These are phyloP conservation scores for Microbotryomycetes sp. DNA, from an alignment of 1,284 basidiomycete species.

Conservation along the genomic window DNA sequence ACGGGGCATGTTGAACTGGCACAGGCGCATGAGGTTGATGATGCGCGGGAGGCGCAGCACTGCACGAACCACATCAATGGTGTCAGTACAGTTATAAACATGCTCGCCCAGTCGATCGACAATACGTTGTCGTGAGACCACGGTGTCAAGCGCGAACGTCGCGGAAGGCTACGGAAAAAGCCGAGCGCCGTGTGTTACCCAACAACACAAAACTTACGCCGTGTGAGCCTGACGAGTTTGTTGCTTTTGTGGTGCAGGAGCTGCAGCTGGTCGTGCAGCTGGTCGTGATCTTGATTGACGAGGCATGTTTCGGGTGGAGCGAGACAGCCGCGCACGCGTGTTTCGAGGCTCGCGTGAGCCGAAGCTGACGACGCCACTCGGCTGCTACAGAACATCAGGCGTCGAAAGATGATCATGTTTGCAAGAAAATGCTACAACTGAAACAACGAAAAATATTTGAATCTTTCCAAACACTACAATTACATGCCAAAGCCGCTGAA, in stretches of 20 bases:
- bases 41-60: constrained; percentile 22
- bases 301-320: constrained; percentile 11
- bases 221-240: constrained; percentile 20
- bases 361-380: neutral
- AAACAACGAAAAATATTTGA: too few relatives aligned
- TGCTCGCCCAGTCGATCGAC: too few relatives aligned
- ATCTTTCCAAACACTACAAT: too few relatives aligned
- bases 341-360: neutral
- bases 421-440: too few relatives aligned
- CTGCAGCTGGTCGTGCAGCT: constrained; percentile 14
- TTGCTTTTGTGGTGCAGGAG: constrained; percentile 8
- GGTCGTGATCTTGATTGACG: constrained; percentile 26
- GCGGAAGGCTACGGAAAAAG: neutral
- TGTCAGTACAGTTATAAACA: too few relatives aligned
- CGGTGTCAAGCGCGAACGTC: neutral
- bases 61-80: neutral
- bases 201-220: constrained; percentile 6
- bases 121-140: too few relatives aligned
- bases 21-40: constrained; percentile 13
- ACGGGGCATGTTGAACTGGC: constrained; percentile 10
- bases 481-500: too few relatives aligned
- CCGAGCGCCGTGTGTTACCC: neutral
- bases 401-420: too few relatives aligned
- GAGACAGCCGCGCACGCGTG: too few relatives aligned
- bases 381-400: too few relatives aligned